Evolutionary conservation across 2,329 filamentous ascomycete species (phyloP).

Genomic region (Sclerotiophoma versabilis): DNA sequence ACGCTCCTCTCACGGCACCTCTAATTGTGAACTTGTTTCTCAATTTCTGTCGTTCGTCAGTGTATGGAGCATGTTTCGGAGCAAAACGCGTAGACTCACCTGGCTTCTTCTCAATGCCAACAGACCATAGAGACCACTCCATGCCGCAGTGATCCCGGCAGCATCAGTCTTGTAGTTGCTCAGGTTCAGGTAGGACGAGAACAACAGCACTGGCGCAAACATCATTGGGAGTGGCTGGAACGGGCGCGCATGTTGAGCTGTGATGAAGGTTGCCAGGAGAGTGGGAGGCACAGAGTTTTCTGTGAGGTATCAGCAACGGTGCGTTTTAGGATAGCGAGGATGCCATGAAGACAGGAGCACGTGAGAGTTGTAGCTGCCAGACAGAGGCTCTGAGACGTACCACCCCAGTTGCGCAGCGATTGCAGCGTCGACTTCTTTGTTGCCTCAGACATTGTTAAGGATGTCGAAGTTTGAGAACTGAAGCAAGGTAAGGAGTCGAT

Average conservation of each 20-base stretch:
- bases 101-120: constrained; percentile 66
- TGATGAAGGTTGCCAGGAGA: constrained; percentile 69
- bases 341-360: constrained; percentile 19
- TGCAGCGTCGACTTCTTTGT: constrained; percentile 51
- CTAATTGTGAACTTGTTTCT: constrained; percentile 58
- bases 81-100: constrained; percentile 26
- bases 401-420: constrained; percentile 60
- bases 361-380: constrained; percentile 20
- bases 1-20: constrained; percentile 60
- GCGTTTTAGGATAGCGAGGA: not conserved
- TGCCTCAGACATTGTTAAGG: constrained; percentile 15
- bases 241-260: constrained; percentile 71
- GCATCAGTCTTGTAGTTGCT: constrained; percentile 68
- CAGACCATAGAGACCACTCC: constrained; percentile 70
- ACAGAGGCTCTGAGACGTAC: constrained; percentile 47
- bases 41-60: constrained; percentile 41
- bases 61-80: not conserved
- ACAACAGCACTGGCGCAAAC: constrained; percentile 70
- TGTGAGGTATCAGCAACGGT: constrained; percentile 40
- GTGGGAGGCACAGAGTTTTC: constrained; percentile 71
- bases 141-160: constrained; percentile 69
- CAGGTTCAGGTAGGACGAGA: constrained; percentile 71
- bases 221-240: constrained; percentile 71
- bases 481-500: not conserved
- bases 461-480: not conserved